Percentiles rank a stretch among this genome's conserved stretches.
These are phyloP conservation scores for Cladobotryum mycophilum DNA, from an alignment of 2,329 filamentous ascomycete species.

Conservation along the genomic window DNA sequence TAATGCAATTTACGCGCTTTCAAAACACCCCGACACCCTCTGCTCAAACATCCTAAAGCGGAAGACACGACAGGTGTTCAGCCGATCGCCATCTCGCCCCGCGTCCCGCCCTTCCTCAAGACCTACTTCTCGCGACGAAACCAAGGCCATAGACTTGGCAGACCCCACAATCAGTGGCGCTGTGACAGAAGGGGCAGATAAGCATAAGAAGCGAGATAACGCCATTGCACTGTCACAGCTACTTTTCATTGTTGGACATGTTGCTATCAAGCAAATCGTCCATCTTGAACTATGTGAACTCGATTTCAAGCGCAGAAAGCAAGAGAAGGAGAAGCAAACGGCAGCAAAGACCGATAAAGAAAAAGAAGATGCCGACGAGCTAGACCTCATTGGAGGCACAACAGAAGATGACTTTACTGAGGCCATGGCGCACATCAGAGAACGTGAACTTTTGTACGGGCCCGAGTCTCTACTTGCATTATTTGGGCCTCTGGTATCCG, in stretches of 20 bases:
- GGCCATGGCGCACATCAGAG: constrained; percentile 75
- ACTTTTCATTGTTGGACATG: constrained; percentile 89
- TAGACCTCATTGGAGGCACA: constrained; percentile 94
- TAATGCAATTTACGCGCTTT: constrained; percentile 87
- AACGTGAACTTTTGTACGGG: constrained; percentile 77
- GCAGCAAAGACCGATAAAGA: constrained; percentile 44
- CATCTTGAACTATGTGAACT: constrained; percentile 95
- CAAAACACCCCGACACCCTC: constrained; percentile 87
- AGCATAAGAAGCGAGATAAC: constrained; percentile 55
- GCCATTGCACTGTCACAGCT: constrained; percentile 80
- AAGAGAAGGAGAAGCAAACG: constrained; percentile 69
- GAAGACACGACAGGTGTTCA: constrained; percentile 79
- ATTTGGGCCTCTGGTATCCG: constrained; percentile 85
- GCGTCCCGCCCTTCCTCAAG: constrained; percentile 35
- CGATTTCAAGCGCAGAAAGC: constrained; percentile 95
- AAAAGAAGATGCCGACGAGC: constrained; percentile 70
- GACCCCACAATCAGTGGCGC: constrained; percentile 27
- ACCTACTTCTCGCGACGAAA: constrained; percentile 37
- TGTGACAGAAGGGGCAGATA: constrained; percentile 21
- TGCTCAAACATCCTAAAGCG: constrained; percentile 86
- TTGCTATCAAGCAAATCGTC: constrained; percentile 98
- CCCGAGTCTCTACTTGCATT: constrained; percentile 77
- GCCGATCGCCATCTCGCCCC: constrained; percentile 31
- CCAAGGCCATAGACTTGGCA: constrained; percentile 26
- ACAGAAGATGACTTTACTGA: constrained; percentile 91